A percentile compares a stretch with the other conserved stretches of the same genome.
These are phyloP conservation scores for Nidularia pulvinata DNA, from an alignment of 768 basidiomycete species.

Conservation along the genomic window DNA sequence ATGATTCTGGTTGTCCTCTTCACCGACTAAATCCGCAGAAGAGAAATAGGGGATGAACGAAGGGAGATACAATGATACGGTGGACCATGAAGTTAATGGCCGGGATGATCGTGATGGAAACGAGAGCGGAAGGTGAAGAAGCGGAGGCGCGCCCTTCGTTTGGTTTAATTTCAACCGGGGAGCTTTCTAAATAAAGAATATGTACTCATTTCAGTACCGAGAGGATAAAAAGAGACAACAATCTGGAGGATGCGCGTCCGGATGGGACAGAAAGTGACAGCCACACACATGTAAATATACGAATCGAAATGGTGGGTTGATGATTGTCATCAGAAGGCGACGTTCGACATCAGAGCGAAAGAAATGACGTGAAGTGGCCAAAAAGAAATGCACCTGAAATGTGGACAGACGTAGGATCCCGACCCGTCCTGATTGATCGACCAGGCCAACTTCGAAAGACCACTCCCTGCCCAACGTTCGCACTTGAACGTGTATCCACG, in stretches of 20 bases:
- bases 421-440: constrained; percentile 57
- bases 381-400: constrained; percentile 62
- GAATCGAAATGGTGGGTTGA: too few relatives aligned
- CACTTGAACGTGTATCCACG: constrained; percentile 78
- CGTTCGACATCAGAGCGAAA: too few relatives aligned
- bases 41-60: constrained; percentile 62
- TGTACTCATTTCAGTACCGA: constrained; percentile 1
- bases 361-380: too few relatives aligned
- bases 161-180: constrained; percentile 45
- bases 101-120: constrained; percentile 57
- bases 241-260: too few relatives aligned
- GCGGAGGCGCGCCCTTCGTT: constrained; percentile 35
- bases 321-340: too few relatives aligned
- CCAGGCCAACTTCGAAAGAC: constrained; percentile 70
- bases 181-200: constrained; percentile 44
- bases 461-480: constrained; percentile 67
- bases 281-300: too few relatives aligned
- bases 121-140: constrained; percentile 71
- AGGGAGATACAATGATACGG: constrained; percentile 60
- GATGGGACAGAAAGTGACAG: too few relatives aligned
- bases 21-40: constrained; percentile 34
- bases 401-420: constrained; percentile 73
- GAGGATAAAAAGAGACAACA: constrained; percentile 1
- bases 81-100: constrained; percentile 71
- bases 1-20: constrained; percentile 14